phyloP scores from a whole-genome alignment of 2,329 filamentous ascomycete species.

The Epichloe hybrida region DNA sequence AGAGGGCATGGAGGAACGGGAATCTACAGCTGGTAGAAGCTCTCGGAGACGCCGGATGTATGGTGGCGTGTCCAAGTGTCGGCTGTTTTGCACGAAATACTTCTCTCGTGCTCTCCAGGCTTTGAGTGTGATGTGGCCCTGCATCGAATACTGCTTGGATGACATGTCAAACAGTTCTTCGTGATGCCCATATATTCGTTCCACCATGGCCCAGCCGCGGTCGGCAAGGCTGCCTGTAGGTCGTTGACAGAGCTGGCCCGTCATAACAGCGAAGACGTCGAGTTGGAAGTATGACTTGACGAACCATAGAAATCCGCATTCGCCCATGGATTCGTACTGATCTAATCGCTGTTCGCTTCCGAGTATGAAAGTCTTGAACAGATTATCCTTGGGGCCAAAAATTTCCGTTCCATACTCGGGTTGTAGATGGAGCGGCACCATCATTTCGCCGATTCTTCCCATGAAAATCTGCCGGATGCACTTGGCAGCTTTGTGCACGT shows the following conservation, averaged over 20 bases:
- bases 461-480: slow-evolving; percentile 33
- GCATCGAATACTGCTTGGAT: slow-evolving; percentile 28
- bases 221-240: slow-evolving; percentile 37
- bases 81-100: slow-evolving; percentile 23
- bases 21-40: slow-evolving; percentile 27
- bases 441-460: slow-evolving; percentile 34
- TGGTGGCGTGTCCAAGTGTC: slow-evolving; percentile 25
- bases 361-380: slow-evolving; percentile 40
- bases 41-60: slow-evolving; percentile 33
- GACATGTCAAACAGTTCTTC: slow-evolving; percentile 36
- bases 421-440: slow-evolving; percentile 32
- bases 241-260: slow-evolving; percentile 37
- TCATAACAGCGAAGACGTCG: slow-evolving; percentile 41
- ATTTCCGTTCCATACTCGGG: slow-evolving; percentile 38
- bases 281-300: slow-evolving; percentile 40
- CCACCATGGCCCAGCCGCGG: slow-evolving; percentile 36
- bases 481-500: slow-evolving; percentile 37
- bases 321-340: slow-evolving; percentile 28
- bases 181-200: slow-evolving; percentile 34
- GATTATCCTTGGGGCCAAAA: slow-evolving; percentile 34
- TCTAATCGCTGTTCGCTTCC: slow-evolving; percentile 33
- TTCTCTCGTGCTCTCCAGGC: slow-evolving; percentile 40
- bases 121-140: slow-evolving; percentile 35
- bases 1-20: slow-evolving; percentile 17
- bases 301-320: slow-evolving; percentile 42